These are phyloP conservation scores for Porpolomopsis calyptriformis DNA, from an alignment of 768 basidiomycete genomes.

Conservation along the genomic window DNA sequence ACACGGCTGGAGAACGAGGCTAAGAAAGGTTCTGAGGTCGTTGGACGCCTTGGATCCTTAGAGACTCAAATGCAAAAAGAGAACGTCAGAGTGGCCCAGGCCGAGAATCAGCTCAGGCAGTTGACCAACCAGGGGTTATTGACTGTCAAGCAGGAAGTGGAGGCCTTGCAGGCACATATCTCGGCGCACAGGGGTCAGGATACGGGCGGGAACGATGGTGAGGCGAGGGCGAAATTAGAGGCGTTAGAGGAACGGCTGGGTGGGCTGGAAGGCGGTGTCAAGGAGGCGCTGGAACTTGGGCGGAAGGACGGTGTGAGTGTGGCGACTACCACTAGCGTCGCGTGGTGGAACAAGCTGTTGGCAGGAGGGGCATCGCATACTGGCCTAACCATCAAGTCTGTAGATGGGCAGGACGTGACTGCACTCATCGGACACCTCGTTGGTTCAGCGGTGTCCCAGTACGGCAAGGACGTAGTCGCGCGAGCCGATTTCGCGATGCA, in stretches of 20 bases:
- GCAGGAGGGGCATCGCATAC: constrained; percentile 30
- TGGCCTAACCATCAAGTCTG: constrained; percentile 54
- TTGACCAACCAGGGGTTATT: constrained; percentile 36
- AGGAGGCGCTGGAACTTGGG: constrained; percentile 61
- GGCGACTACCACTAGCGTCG: constrained; percentile 26
- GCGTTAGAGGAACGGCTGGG: constrained; percentile 55
- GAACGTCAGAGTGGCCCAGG: constrained; percentile 38
- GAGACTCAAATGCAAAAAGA: constrained; percentile 36
- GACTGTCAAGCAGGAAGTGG: constrained; percentile 46
- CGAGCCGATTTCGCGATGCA: constrained; percentile 79
- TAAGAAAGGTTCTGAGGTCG: constrained; percentile 40
- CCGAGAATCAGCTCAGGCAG: constrained; percentile 38
- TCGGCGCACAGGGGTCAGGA: constrained; percentile 12
- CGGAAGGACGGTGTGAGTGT: constrained; percentile 34
- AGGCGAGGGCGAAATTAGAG: constrained; percentile 42
- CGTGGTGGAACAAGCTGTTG: constrained; percentile 65
- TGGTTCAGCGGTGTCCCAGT: constrained; percentile 57
- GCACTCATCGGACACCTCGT: constrained; percentile 66
- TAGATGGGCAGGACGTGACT: constrained; percentile 64
- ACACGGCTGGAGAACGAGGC: constrained; percentile 43
- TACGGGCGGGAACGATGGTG: constrained; percentile 35
- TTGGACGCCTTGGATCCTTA: constrained; percentile 42
- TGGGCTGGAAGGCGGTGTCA: constrained; percentile 49
- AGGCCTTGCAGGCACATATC: constrained; percentile 36
- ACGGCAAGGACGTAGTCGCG: constrained; percentile 67